Base-by-base conservation (phyloP, 2,329 filamentous ascomycete genomes). In the Shiraia bambusicola region DNA sequence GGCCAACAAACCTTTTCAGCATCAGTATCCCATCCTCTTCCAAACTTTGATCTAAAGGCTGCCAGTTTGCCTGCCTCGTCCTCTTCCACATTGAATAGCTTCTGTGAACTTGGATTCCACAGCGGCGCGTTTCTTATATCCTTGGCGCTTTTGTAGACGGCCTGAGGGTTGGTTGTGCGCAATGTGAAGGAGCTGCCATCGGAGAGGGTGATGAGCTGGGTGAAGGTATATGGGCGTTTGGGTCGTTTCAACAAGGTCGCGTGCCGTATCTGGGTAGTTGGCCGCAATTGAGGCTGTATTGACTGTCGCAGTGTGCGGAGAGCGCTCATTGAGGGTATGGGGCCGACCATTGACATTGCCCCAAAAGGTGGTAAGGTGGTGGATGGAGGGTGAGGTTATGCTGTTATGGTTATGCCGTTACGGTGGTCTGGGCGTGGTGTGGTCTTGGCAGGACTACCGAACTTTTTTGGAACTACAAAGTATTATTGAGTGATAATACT, bases 181-280 rank as follows among this genome's bases (percentile, higher is more conserved):
- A 84, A 78, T 34, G 86, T 83, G 72, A 82, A 97, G 46, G 91
- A 87, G 61, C 82, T 87, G 58, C 93, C 93, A 75, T 98, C 93
- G 28, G 86, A 88, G 52, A 97, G 85, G 39, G 90, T 91, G 55
- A 98, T 78, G 47, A 98, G 81, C 73, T 98, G 93, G n/a, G 92
- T 96, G 77, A 96, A 97, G 56, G 86, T 88, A 78, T 96, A 97
- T 29, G 93, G 92, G 5, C 91, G 83, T 63, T 90, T 87, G n/a
- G 90, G 90, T 12, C 93, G 88, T 49, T 80, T 80, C 65, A 97
- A 81, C 50, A 95, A 86, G 16, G 87, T 90, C 37, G 93, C 93
- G 66, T 89, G 82, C 47, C 90, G 85, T 65, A 83, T 76, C 73
- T 91, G 86, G 35, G 58, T 51, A 24, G 45, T 39, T 15, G 47